These are phyloP conservation scores for Trichophyton mentagrophytes DNA, from an alignment of 2,329 filamentous ascomycete species.

Conservation along the genomic window DNA sequence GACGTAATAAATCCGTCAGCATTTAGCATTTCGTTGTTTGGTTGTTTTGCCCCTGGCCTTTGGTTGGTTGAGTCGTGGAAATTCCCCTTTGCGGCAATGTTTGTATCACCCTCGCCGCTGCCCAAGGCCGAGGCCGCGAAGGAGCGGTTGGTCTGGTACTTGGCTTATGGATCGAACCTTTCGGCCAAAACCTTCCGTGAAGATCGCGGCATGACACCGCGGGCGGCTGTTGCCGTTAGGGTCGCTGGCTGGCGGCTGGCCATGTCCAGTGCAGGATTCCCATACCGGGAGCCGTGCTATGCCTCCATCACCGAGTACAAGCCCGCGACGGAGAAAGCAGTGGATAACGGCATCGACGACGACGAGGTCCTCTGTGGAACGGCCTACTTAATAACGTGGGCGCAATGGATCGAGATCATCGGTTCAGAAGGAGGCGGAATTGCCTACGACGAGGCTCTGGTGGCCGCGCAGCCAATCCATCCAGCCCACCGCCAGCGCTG, in stretches of 20 bases:
- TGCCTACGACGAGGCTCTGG: conserved; percentile 8
- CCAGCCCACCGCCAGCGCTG: neutral
- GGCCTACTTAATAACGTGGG: conserved; percentile 14
- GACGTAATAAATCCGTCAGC: neutral
- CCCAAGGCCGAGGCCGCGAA: neutral
- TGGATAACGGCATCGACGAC: neutral
- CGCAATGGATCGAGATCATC: conserved; percentile 12
- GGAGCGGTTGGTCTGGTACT: conserved; percentile 13
- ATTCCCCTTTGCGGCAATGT: neutral
- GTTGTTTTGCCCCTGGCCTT: neutral
- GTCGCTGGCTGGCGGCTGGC: conserved; percentile 12
- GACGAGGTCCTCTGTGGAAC: conserved; percentile 9
- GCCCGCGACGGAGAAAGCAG: neutral
- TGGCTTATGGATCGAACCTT: conserved; percentile 18
- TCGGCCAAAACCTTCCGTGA: conserved; percentile 14
- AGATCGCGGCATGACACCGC: conserved; percentile 13
- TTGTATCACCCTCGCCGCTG: neutral
- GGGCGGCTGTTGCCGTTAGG: conserved; percentile 2
- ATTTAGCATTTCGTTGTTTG: neutral
- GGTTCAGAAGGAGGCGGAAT: conserved; percentile 16
- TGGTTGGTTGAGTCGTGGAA: neutral
- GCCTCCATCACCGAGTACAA: conserved; percentile 7
- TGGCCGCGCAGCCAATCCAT: conserved; percentile 2
- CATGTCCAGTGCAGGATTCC: conserved; percentile 14
- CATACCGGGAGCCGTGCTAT: conserved; percentile 16